Conservation (phyloP, 2,329 filamentous ascomycete genomes). For the Dactylellina parvicollis region DNA sequence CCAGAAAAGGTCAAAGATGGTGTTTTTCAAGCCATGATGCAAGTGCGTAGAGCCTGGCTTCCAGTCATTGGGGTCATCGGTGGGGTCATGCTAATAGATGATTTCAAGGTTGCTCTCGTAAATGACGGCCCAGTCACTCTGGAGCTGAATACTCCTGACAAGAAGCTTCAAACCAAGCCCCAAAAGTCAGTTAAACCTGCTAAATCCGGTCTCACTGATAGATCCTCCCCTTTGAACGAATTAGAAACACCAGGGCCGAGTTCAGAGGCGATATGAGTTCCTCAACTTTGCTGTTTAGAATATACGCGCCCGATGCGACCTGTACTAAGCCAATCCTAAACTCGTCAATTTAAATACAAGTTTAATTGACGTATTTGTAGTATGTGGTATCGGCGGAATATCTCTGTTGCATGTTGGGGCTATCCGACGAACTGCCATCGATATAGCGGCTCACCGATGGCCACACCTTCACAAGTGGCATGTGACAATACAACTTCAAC, state of each 20-base stretch:
- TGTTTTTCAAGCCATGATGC: conserved; percentile 99
- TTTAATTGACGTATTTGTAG: too few species aligned
- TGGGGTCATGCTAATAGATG: background rate
- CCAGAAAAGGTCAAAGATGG: conserved; percentile 86
- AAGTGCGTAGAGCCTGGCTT: conserved; percentile 67
- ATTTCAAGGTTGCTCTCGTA: conserved; percentile 39
- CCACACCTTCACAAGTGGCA: background rate
- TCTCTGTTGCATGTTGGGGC: too few species aligned
- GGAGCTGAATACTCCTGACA: conserved; percentile 46
- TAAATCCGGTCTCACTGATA: background rate
- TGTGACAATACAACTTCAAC: background rate
- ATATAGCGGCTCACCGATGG: background rate
- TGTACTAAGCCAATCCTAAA: too few species aligned
- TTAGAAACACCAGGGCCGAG: conserved; percentile 39
- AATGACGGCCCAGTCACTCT: conserved; percentile 52
- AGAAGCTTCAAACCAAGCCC: conserved; percentile 28
- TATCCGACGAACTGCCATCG: background rate
- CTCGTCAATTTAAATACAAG: too few species aligned
- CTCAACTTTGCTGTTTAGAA: background rate
- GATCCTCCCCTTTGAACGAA: conserved; percentile 1
- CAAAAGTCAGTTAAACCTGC: conserved; percentile 22
- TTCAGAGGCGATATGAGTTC: conserved; percentile 19
- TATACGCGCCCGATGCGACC: background rate
- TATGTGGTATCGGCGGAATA: too few species aligned
- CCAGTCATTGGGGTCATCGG: background rate